Evolutionary conservation across 2,329 filamentous ascomycete species (phyloP), one percentile per base, ranked within the genome.

Genomic region (Proliferodiscus dingleyae): DNA sequence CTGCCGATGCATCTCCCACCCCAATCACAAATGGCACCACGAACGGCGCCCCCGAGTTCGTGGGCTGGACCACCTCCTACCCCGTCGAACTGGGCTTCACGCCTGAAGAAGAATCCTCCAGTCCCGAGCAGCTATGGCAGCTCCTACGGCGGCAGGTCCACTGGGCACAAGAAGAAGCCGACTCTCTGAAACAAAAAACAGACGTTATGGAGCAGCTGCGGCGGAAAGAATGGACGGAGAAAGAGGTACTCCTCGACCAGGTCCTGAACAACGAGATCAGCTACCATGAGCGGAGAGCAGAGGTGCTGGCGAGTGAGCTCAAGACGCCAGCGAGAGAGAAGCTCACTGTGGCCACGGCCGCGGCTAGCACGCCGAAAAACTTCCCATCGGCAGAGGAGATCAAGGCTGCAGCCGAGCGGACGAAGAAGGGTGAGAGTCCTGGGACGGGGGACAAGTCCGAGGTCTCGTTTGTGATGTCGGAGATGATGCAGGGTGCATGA

Each of bases 241-340:
- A 91, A 66, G 87, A 93, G 66, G 74, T 87, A 23, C 66, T 91
- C 15, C 66, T 93, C n/a, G 79, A 87, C 46, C 87, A 89, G 60
- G 75, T 85, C 24, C 74, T 88, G 55, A 66, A 75, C 58, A 74
- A 71, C 58, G 87, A 91, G 63, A 72, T 78, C 26, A 80, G 83
- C 62, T 81, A 83, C 68, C 78, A 81, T 55, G 70, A 74, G 46
- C 71, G 80, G 42, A 73, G 79, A 32, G 68, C 74, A 56, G 71
- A 72, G 4, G 75, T 83, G 4, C 66, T 81, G 18, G 69, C 68
- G 2, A 72, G 71, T 8, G 65, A 65, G 3, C 71, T 68, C 1
- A 53, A 49, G 8, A 23, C n/a, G n/a, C n/a, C n/a, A n/a, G n/a
- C n/a, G n/a, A n/a, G n/a, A n/a, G n/a, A n/a, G n/a, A n/a, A n/a